Evolutionary conservation across 202 grass and related monocot genomes (phyloP), one percentile per base, ranked within the genome.

Genomic region (Hordeum pubiflorum): DNA sequence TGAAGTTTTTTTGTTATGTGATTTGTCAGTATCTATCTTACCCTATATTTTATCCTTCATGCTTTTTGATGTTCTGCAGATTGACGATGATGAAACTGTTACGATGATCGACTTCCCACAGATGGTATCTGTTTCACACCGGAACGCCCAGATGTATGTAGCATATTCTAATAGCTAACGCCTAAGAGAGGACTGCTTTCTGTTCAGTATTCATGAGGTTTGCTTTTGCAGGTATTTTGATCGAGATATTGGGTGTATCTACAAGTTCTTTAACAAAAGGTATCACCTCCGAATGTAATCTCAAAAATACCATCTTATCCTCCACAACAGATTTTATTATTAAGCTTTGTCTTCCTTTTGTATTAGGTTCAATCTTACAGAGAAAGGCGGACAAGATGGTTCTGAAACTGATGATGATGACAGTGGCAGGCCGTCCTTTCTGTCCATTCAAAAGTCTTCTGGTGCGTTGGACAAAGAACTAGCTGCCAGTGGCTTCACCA

Each of bases 61-160:
- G 8, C 6, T 26, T 79, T 4, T 15, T 50, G 24, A 84, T 79
- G 58, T 24, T 77, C 43, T 79, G 29, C 77, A 98, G 95, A 93
- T 98, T 69, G 90, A 91, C 34, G 92, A 93, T 72, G 79, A 91
- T 87, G 95, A 95, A 80, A 91, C 89, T 18, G 77, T 95, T 61
- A 95, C 92, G 0, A 75, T 98, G 85, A 94, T 98, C 63, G 95
- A 98, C 83, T 98, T 98, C 61, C 95, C 90, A 34, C 95, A 98
- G 74, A 95, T 95, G 95, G 95, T 98, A 50, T 98, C 95, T 77
- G 95, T 95, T 83, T 91, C 90, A 17, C 92, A 93, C 85, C 88
- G 77, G 68, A 98, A 98, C 88, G 92, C 95, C 81, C 77, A 98
- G 71, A 98, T 98, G 90, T 97, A 95, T 79, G 76, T 58, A 56